These are phyloP conservation scores for Penicillium silybi DNA, from an alignment of 495 filamentous ascomycete genomes.

Conservation along the genomic window DNA sequence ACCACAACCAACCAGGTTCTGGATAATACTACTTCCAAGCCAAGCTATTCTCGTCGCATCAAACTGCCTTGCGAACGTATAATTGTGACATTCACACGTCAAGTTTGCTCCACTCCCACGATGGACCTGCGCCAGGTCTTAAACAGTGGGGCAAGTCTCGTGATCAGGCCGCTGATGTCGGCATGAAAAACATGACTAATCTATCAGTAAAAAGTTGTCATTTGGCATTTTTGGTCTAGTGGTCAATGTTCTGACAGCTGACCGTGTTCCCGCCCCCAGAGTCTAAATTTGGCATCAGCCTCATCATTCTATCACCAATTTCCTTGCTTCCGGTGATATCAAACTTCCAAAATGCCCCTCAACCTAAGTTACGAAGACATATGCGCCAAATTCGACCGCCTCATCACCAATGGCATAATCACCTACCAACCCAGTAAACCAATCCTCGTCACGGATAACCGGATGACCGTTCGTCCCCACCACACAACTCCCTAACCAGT, in stretches of 20 bases:
- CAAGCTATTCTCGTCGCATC: no score
- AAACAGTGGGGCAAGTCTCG: neutral
- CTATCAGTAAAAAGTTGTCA: no score
- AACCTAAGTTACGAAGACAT: constrained; percentile 12
- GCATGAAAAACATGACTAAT: no score
- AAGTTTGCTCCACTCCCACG: no score
- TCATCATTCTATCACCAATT: neutral
- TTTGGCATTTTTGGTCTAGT: no score
- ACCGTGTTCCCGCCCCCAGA: neutral
- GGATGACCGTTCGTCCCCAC: constrained; percentile 11
- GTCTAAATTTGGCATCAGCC: neutral
- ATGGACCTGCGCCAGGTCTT: neutral
- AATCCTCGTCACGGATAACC: constrained; percentile 3
- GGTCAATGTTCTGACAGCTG: no score
- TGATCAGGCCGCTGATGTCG: neutral
- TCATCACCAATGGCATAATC: constrained; percentile 11
- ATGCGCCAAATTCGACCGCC: constrained; percentile 14
- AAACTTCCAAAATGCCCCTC: constrained; percentile 5
- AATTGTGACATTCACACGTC: neutral
- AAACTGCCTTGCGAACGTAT: neutral
- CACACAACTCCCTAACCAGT: neutral
- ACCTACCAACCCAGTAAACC: constrained; percentile 9
- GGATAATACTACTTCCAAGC: no score
- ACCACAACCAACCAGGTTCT: no score
- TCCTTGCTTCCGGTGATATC: neutral